Base-by-base conservation (phyloP, 1,284 basidiomycete genomes). In the Ganoderma leucocontextum region DNA sequence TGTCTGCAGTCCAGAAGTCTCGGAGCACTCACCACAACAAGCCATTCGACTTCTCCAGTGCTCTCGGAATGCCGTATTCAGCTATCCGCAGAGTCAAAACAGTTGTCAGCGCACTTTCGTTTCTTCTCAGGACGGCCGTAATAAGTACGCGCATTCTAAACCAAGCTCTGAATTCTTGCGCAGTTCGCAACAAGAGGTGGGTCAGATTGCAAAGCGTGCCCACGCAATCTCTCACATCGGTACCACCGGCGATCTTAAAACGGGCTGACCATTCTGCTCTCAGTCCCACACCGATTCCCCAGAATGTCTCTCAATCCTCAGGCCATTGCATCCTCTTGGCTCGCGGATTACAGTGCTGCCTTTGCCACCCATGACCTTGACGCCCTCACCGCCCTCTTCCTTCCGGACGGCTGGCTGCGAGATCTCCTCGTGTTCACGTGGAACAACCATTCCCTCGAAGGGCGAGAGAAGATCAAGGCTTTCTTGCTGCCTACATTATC, bases 401-500 rank as follows among this genome's bases (percentile, higher is more conserved):
- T 83, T 13, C 79, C 82, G 0, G 80, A 86, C 57, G 83, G 85
- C 2, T 83, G 82, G 76, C 86, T 86, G 84, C 80, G 88, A 39
- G 90, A 91, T 75, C 82, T 88, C 65, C 81, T 90, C 12, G 81
- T 87, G 0, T 80, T 90, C 59, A 88, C 89, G 4, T 91, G 88
- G 88, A 84, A 89, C 73, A 84, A 88, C 69, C 86, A 89, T 42
- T 88, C 89, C 0, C 85, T 90, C 73, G 80, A 83, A 66, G 84
- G 85, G 6, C 66, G 71, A 12, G 62, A 78, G 2, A 75, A 76
- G 62, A 84, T 91, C 71, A 72, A 69, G 0, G 72, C 75, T 39
- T 86, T 87, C 77, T 78, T 88, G 36, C 57, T 63, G 2, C 82
- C 84, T 68, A 73, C 72, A 7, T 72, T 82, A 22, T 47, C 71